These are phyloP conservation scores for Ligustrum vulgare DNA, from an alignment of 257 asterid species.

Conservation along the genomic window DNA sequence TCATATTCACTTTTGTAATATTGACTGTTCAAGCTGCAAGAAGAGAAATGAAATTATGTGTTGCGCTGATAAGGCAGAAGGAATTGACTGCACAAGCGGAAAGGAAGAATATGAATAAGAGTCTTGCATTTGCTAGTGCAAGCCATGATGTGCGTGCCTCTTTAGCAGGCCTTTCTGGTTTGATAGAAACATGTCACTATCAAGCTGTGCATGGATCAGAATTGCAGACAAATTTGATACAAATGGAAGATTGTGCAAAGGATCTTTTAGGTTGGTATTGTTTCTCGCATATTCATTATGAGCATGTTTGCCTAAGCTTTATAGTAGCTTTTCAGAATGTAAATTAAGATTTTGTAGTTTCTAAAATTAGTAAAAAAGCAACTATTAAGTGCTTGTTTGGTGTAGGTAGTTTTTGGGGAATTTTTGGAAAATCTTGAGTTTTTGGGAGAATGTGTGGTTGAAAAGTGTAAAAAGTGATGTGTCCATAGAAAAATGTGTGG, in stretches of 20 bases:
- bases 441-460: no score
- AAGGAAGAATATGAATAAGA: constrained; percentile 64
- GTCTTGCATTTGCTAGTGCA: constrained; percentile 68
- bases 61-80: constrained; percentile 60
- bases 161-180: constrained; percentile 58
- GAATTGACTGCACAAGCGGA: constrained; percentile 78
- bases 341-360: no score
- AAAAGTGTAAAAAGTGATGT: no score
- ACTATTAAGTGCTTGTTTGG: background rate
- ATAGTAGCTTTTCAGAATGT: background rate
- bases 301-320: background rate
- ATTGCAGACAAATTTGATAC: constrained; percentile 39
- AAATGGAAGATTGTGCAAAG: constrained; percentile 43
- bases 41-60: constrained; percentile 56
- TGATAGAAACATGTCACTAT: constrained; percentile 41
- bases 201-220: constrained; percentile 37
- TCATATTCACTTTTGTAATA: constrained; percentile 27
- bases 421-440: no score
- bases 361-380: no score
- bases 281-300: background rate
- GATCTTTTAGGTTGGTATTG: constrained; percentile 53
- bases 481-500: no score
- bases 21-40: constrained; percentile 34
- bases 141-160: constrained; percentile 78
- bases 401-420: no score